phyloP scores from a whole-genome alignment of 805 yeast species.

The Komagataella phaffii region DNA sequence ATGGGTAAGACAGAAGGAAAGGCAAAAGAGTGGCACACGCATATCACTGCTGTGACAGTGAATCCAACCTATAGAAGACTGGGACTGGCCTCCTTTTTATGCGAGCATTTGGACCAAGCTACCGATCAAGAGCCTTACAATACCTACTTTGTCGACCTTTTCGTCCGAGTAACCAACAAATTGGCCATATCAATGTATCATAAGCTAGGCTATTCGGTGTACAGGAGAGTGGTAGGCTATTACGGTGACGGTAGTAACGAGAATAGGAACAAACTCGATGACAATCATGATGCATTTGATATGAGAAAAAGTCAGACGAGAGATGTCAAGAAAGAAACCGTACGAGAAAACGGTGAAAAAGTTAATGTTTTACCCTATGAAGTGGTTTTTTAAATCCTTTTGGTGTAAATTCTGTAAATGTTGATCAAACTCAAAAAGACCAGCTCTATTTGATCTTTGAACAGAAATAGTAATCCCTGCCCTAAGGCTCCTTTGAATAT shows the following conservation, averaged over 20 bases:
- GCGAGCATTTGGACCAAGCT: constrained; percentile 56
- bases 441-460: constrained; percentile 46
- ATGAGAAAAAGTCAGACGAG: constrained; percentile 58
- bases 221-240: constrained; percentile 79
- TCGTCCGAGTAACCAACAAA: constrained; percentile 75
- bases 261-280: constrained; percentile 34
- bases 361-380: constrained; percentile 55
- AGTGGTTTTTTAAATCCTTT: constrained; percentile 30
- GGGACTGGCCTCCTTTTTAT: constrained; percentile 73
- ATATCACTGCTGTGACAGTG: constrained; percentile 91
- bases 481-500: constrained; percentile 70
- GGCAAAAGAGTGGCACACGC: constrained; percentile 85
- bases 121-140: constrained; percentile 71
- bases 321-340: constrained; percentile 38
- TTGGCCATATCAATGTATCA: constrained; percentile 77
- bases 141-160: constrained; percentile 79
- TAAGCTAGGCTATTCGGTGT: constrained; percentile 74
- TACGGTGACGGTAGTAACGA: constrained; percentile 43
- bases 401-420: constrained; percentile 1
- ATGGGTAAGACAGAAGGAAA: constrained; percentile 94
- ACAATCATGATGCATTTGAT: constrained; percentile 77
- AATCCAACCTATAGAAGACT: constrained; percentile 71
- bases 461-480: constrained; percentile 75
- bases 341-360: constrained; percentile 47
- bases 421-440: constrained; percentile 3